Conservation (phyloP, 78 protist species). For the Planoprotostelium fungivorum region DNA sequence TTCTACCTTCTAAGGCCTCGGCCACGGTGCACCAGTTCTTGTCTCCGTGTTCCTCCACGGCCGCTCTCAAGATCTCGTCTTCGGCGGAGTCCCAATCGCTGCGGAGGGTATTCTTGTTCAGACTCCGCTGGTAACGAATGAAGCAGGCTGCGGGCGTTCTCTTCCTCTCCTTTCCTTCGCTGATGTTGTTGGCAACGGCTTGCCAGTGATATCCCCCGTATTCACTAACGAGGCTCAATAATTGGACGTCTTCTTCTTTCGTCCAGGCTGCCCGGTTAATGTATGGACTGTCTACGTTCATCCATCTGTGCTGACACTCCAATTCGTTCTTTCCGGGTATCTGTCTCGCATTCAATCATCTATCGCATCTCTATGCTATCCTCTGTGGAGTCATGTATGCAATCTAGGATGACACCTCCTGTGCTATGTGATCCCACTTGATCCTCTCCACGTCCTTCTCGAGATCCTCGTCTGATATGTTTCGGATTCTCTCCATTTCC, state of each 20-base stretch:
- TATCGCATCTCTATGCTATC: not conserved
- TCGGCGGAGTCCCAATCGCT: constrained; percentile 49
- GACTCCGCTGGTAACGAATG: constrained; percentile 33
- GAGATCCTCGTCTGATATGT: not conserved
- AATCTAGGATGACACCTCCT: not conserved
- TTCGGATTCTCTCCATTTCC: not conserved
- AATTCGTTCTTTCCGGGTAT: constrained; percentile 17
- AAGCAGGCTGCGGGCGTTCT: constrained; percentile 33
- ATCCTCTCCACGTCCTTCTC: constrained; percentile 15
- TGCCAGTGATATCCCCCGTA: constrained; percentile 40
- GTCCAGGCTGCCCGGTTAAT: constrained; percentile 44
- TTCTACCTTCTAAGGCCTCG: constrained; percentile 29
- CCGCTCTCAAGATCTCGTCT: constrained; percentile 15
- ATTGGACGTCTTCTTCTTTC: constrained; percentile 38
- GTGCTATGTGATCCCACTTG: constrained; percentile 2
- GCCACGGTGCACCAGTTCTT: constrained; percentile 31
- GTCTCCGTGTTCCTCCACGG: constrained; percentile 7
- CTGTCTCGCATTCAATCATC: too few species aligned
- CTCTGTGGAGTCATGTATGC: not conserved
- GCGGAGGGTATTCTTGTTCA: constrained; percentile 23
- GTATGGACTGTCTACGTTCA: constrained; percentile 20
- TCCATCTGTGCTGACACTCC: constrained; percentile 47
- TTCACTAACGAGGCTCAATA: constrained; percentile 20
- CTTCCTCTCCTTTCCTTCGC: not conserved
- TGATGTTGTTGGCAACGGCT: constrained; percentile 9